Conservation (phyloP, 768 basidiomycete genomes). For the Sarcodon aspratus region DNA sequence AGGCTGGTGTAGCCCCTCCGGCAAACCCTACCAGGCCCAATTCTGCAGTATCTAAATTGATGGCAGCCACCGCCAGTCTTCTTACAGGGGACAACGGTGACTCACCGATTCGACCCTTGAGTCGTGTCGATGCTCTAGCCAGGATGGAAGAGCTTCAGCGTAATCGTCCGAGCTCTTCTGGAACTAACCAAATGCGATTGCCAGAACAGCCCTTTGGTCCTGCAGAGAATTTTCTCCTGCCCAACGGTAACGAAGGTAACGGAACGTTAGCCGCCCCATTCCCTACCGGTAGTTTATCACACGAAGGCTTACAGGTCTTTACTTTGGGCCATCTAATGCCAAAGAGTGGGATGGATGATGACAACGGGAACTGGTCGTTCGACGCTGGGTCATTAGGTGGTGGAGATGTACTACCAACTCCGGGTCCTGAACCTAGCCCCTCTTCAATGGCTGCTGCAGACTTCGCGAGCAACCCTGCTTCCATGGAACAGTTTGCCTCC, state of each 20-base stretch:
- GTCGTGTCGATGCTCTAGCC: conserved; percentile 34
- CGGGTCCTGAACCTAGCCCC: conserved; percentile 10
- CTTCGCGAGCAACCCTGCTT: background rate
- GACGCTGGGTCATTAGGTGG: conserved; percentile 25
- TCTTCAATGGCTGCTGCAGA: background rate
- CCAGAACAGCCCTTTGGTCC: conserved; percentile 7
- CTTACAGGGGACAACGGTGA: conserved; percentile 6
- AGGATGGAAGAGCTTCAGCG: conserved; percentile 44
- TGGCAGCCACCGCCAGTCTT: conserved; percentile 18
- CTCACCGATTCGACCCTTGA: conserved; percentile 16
- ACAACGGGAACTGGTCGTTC: conserved; percentile 52
- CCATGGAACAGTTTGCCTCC: background rate
- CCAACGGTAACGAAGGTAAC: conserved; percentile 9
- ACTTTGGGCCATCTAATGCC: conserved; percentile 73
- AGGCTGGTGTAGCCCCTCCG: background rate
- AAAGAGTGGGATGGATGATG: conserved; percentile 34
- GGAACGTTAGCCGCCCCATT: conserved; percentile 6
- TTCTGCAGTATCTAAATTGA: conserved; percentile 16
- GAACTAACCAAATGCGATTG: conserved; percentile 6
- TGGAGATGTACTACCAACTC: conserved; percentile 16
- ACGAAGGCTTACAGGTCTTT: conserved; percentile 69
- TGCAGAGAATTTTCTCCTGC: conserved; percentile 8
- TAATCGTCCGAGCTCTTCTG: conserved; percentile 17
- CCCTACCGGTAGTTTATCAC: conserved; percentile 15
- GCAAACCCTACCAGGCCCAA: conserved; percentile 4